These are phyloP conservation scores for Comarum palustre DNA, from an alignment of 306 rosid genomes.

Conservation along the genomic window DNA sequence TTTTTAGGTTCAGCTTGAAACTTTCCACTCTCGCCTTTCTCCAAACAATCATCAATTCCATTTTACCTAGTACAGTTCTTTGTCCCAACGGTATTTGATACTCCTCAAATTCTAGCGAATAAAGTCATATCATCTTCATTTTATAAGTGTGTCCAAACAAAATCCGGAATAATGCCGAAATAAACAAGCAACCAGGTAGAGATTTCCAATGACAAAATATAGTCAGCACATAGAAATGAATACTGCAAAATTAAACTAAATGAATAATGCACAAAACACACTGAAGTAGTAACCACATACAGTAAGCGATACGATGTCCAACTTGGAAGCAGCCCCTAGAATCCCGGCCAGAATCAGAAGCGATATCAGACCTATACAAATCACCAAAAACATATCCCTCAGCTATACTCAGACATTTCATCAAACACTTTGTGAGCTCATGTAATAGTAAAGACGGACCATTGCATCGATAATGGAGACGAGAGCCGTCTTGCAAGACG, in stretches of 20 bases:
- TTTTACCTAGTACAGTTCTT: background rate
- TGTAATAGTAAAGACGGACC: slow-evolving; percentile 36
- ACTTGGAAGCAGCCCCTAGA: slow-evolving; percentile 55
- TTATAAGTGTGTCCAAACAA: too few species aligned
- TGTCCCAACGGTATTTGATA: background rate
- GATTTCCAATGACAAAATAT: too few species aligned
- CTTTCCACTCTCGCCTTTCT: background rate
- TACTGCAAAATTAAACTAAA: too few species aligned
- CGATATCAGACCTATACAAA: slow-evolving; percentile 52
- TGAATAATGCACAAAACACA: background rate
- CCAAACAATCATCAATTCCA: background rate
- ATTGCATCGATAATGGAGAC: slow-evolving; percentile 87
- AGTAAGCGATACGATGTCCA: slow-evolving; percentile 57
- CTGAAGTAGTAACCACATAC: slow-evolving; percentile 46
- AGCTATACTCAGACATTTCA: slow-evolving; percentile 1
- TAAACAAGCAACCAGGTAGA: too few species aligned
- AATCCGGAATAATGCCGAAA: too few species aligned
- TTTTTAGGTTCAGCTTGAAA: background rate
- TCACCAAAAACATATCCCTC: background rate
- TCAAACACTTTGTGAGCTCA: background rate
- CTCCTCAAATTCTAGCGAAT: background rate
- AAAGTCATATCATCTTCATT: background rate
- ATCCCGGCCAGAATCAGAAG: slow-evolving; percentile 61
- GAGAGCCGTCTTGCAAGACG: slow-evolving; percentile 56
- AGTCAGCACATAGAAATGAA: too few species aligned